Base-by-base conservation (phyloP, 148 eudicot genomes). In the Bassia scoparia region DNA sequence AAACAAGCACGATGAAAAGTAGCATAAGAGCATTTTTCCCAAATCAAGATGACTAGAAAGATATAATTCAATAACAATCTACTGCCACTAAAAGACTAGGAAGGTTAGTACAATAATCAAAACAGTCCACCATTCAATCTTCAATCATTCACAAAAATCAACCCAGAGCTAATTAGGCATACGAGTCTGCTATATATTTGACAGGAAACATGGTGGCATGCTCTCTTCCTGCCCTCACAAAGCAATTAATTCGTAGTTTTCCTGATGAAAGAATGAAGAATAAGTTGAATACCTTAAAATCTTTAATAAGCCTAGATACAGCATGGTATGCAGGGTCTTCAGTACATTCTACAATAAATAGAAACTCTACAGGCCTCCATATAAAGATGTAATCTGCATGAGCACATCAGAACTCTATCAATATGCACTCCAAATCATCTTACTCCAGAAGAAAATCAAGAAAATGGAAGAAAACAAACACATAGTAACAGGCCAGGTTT, bases 241-340 rank as follows among this genome's bases (percentile, higher is more conserved):
- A 70, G 71, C 49, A 61, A 67, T 61, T 21, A 77, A 58, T 11
- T 14, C 1, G n/a, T 4, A 31, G 30, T 46, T 4, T 29, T 49
- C 33, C 27, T 23, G 58, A 72, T 30, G 24, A 68, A 50, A 29
- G 17, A 64, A 29, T 29, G 37, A 53, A 61, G 61, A 68, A n/a
- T 24, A 55, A 48, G 77, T 23, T 41, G 20, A 52, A 61, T 73
- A 89, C 97, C 97, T 88, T 71, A 85, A 76, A 89, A 35, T 88
- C 91, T 61, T 85, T 81, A 41, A 92, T 73, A 78, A 92, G 79
- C 71, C 76, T 84, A 49, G 81, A 77, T 77, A 89, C 81, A 34
- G 97, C 89, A 76, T 71, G 92, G 81, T 88, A 92, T 72, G 97
- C 97, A 60, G 92, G 96, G 66, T 92, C 97, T 78, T 88, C 95